Base-by-base conservation (phyloP, 306 rosid species). In the Quercus parvula region DNA sequence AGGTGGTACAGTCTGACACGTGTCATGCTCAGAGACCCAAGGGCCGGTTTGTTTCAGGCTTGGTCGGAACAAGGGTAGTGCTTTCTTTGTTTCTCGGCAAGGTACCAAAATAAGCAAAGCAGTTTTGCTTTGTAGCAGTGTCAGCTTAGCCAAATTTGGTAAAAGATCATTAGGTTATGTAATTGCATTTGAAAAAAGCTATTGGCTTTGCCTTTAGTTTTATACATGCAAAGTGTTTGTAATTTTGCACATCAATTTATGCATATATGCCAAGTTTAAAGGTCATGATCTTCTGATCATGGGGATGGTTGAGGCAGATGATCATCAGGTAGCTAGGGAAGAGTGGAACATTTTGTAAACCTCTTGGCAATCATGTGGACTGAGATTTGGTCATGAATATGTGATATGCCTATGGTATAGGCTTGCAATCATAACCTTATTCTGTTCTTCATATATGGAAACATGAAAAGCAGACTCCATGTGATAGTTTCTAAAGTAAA, bases 401-500 rank as follows among this genome's bases (percentile, higher is more conserved):
- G 52, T 83, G 88, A 85, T 87, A 81, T 78, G 84, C 86, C 84
- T 88, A 81, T 79, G 77, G 64, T 33, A 79, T 86, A 88, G 90
- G 33, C 76, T 83, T 76, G 86, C 62, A 87, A 90, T 90, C 85
- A 89, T 92, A 76, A 41, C 75, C 33, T 54, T 44, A 11, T 49
- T 49, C 54, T 49, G 54, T 2, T 49, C 55, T 73, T 81, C 89
- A 78, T 85, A 73, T 81, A 76, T 86, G 86, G 88, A 57, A 90
- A 88, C 58, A 5, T 70, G 77, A 82, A 82, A 89, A 83, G 88
- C 78, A 77, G 87, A 83, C 79, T 84, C 84, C 88, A 80, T 83
- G 88, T 87, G 88, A 84, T 85, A 62, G 77, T 35, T 77, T 84
- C 86, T 82, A 70, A 58, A 78, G 24, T 59, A 82, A 20, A 49